phyloP scores from a whole-genome alignment of 352 stramenopile genomes.

The Plasmopara muralis region DNA sequence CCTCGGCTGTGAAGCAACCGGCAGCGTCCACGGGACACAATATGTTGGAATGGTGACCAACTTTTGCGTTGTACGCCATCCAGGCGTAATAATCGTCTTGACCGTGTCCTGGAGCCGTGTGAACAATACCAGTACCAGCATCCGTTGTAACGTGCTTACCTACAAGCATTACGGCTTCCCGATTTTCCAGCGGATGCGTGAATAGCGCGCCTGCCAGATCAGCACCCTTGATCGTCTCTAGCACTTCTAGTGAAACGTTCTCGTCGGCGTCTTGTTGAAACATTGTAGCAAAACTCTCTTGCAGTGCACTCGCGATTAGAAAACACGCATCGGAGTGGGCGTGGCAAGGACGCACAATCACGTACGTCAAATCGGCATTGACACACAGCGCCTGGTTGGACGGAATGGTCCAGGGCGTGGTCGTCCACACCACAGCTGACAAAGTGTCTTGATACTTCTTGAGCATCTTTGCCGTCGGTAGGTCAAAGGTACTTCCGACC shows the following conservation, averaged over 20 bases:
- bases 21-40: constrained; percentile 61
- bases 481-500: constrained; percentile 19
- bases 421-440: constrained; percentile 94
- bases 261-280: constrained; percentile 10
- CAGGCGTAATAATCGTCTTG: constrained; percentile 92
- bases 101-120: constrained; percentile 97
- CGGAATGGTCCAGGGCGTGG: constrained; percentile 98
- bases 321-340: constrained; percentile 34
- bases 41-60: constrained; percentile 35
- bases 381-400: constrained; percentile 97
- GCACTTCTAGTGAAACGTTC: constrained; percentile 32
- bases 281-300: constrained; percentile 36
- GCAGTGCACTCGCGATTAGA: constrained; percentile 54
- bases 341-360: constrained; percentile 58
- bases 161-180: constrained; percentile 81
- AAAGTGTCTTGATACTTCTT: constrained; percentile 39
- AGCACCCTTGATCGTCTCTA: constrained; percentile 58
- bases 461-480: constrained; percentile 19
- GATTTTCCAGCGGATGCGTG: constrained; percentile 84
- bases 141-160: constrained; percentile 98
- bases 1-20: constrained; percentile 86
- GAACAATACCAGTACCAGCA: constrained; percentile 97
- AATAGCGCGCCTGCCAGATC: constrained; percentile 64
- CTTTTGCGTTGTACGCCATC: constrained; percentile 47
- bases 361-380: constrained; percentile 92